A percentile compares a stretch with the other conserved stretches of the same genome.
Conservation (phyloP, 805 yeast genomes). For the Ogataea salicorniae region DNA sequence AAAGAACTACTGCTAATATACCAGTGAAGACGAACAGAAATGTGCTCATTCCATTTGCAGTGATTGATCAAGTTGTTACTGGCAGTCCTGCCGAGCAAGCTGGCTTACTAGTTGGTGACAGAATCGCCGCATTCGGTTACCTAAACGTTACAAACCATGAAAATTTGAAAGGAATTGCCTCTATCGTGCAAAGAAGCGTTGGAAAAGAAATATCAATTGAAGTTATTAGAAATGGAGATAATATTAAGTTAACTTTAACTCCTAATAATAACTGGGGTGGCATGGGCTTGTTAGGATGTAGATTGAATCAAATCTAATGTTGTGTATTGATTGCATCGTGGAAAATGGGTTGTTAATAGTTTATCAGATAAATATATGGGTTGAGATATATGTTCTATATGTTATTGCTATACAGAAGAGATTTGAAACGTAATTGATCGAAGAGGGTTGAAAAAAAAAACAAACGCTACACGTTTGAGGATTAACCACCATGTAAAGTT, state of each 20-base stretch:
- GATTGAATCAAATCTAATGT: slow-evolving; percentile 38
- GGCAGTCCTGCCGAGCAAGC: slow-evolving; percentile 53
- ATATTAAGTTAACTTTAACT: slow-evolving; percentile 26
- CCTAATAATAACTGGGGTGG: slow-evolving; percentile 63
- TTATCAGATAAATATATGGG: no score
- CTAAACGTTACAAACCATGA: slow-evolving; percentile 49
- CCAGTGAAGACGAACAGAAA: neutral
- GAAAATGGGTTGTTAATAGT: no score
- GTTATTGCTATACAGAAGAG: neutral
- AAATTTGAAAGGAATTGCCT: slow-evolving; percentile 40
- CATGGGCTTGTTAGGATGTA: slow-evolving; percentile 65
- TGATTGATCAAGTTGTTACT: slow-evolving; percentile 42
- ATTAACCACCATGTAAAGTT: slow-evolving; percentile 90
- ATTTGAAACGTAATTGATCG: neutral
- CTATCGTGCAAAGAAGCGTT: slow-evolving; percentile 34
- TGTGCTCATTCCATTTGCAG: slow-evolving; percentile 46
- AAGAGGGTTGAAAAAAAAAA: neutral
- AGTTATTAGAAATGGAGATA: slow-evolving; percentile 19
- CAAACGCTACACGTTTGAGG: no score
- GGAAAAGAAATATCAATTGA: slow-evolving; percentile 17
- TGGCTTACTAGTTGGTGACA: slow-evolving; percentile 51
- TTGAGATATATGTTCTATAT: neutral
- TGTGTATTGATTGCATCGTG: neutral
- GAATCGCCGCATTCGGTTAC: slow-evolving; percentile 47
- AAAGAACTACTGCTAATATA: neutral